These are phyloP conservation scores for Sutorius australiensis DNA, from an alignment of 768 basidiomycete species.

Conservation along the genomic window DNA sequence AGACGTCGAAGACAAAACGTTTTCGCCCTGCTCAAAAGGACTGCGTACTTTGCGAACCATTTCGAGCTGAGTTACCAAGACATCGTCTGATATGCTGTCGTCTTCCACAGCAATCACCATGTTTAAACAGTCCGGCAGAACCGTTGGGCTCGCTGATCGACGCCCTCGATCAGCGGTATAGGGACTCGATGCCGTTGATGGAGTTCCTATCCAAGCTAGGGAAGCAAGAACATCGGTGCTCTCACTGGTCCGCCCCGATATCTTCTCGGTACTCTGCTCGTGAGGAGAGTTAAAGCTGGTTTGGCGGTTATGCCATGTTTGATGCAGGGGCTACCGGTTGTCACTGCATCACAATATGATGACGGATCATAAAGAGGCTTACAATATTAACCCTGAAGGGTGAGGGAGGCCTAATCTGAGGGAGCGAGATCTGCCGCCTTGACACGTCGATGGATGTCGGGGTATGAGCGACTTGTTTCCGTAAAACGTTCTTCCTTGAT, in stretches of 20 bases:
- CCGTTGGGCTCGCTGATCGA: background rate
- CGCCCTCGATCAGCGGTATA: background rate
- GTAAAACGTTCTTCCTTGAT: background rate
- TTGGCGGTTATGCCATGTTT: constrained; percentile 28
- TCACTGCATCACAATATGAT: constrained; percentile 9
- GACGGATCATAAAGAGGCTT: constrained; percentile 3
- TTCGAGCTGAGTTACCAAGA: constrained; percentile 46
- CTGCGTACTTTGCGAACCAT: constrained; percentile 32
- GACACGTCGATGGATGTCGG: background rate
- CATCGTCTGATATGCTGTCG: constrained; percentile 48
- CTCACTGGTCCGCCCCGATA: constrained; percentile 5
- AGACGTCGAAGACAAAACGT: background rate
- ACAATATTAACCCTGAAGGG: constrained; percentile 28
- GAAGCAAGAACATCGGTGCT: constrained; percentile 30
- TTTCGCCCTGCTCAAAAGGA: background rate
- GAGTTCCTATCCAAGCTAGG: constrained; percentile 31
- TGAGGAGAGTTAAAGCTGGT: constrained; percentile 13
- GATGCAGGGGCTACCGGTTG: constrained; percentile 26
- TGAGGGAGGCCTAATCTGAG: constrained; percentile 23
- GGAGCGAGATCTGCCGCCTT: constrained; percentile 12
- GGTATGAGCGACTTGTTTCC: constrained; percentile 4
- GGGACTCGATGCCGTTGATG: constrained; percentile 1
- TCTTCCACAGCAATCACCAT: constrained; percentile 50
- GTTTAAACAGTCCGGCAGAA: constrained; percentile 7
- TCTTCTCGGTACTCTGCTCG: background rate